These are phyloP conservation scores for Acanthamoeba healyi DNA, from an alignment of 208 protist genomes.

Conservation along the genomic window DNA sequence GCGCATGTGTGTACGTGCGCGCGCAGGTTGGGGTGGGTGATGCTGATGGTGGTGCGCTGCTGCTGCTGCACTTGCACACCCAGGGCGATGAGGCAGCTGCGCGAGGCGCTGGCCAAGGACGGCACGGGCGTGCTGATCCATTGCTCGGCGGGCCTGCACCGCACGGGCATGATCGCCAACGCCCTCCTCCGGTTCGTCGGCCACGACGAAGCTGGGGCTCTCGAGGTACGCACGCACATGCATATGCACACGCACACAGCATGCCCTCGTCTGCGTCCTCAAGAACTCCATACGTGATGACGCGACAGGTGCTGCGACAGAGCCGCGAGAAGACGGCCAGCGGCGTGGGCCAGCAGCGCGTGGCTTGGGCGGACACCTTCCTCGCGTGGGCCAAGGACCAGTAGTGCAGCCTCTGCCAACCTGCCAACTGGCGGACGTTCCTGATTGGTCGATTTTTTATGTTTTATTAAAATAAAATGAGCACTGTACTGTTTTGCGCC, in stretches of 20 bases:
- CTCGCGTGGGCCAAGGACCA: background rate
- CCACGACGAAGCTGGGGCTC: background rate
- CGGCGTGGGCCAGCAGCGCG: constrained; percentile 4
- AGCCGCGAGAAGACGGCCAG: constrained; percentile 27
- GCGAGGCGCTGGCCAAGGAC: constrained; percentile 19
- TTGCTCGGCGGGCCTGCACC: constrained; percentile 21
- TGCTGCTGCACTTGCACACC: background rate
- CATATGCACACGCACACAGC: too few species aligned
- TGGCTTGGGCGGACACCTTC: constrained; percentile 19
- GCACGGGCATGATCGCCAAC: constrained; percentile 56
- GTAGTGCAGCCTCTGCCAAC: too few species aligned
- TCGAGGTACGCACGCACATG: background rate
- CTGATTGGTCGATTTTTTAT: too few species aligned
- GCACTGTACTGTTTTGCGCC: too few species aligned
- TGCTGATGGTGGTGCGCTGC: too few species aligned
- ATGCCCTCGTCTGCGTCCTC: too few species aligned
- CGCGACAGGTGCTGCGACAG: background rate
- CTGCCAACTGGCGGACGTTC: too few species aligned
- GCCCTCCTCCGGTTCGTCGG: constrained; percentile 38
- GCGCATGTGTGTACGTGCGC: too few species aligned
- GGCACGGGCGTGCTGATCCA: constrained; percentile 24
- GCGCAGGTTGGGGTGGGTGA: too few species aligned
- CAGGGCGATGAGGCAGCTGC: constrained; percentile 15
- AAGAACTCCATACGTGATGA: too few species aligned
- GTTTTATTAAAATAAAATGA: too few species aligned